Conservation (phyloP, 352 stramenopile genomes). For the Phytophthora pluvialis region DNA sequence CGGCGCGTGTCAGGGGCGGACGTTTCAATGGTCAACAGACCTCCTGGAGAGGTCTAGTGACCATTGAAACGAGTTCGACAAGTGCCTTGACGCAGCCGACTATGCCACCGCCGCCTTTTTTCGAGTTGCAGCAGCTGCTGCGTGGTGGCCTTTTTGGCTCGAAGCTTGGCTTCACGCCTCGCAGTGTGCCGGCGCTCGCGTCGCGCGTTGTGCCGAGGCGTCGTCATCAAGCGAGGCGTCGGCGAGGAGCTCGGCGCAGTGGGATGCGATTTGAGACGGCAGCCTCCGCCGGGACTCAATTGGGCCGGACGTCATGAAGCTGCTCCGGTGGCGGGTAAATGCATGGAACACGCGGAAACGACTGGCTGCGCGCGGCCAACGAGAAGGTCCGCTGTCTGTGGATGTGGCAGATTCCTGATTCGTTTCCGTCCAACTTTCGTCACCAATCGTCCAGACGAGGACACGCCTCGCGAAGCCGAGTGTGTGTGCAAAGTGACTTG, state of each 20-base stretch:
- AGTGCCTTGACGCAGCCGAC: background rate
- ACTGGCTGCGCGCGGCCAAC: constrained; percentile 7
- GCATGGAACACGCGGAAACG: constrained; percentile 1
- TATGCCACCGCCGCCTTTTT: constrained; percentile 31
- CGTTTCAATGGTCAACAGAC: constrained; percentile 9
- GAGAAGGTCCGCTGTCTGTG: background rate
- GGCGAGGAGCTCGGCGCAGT: constrained; percentile 16
- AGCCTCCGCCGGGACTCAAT: background rate
- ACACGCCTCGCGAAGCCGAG: constrained; percentile 28
- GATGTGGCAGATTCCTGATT: constrained; percentile 13
- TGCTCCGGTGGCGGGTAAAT: background rate
- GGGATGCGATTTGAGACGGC: constrained; percentile 31
- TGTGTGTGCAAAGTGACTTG: constrained; percentile 5
- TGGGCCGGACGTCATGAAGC: background rate
- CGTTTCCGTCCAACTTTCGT: constrained; percentile 17
- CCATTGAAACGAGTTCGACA: background rate
- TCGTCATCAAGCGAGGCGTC: constrained; percentile 26
- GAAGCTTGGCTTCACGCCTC: constrained; percentile 22
- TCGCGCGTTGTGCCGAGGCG: constrained; percentile 24
- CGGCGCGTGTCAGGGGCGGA: background rate
- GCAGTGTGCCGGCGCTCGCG: background rate
- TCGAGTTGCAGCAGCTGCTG: constrained; percentile 41
- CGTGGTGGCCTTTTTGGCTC: constrained; percentile 28
- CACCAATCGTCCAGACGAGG: constrained; percentile 30
- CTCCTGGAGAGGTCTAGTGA: no score